Evolutionary conservation across 257 asterid genomes (phyloP).

Genomic region (Solanum chaucha): DNA sequence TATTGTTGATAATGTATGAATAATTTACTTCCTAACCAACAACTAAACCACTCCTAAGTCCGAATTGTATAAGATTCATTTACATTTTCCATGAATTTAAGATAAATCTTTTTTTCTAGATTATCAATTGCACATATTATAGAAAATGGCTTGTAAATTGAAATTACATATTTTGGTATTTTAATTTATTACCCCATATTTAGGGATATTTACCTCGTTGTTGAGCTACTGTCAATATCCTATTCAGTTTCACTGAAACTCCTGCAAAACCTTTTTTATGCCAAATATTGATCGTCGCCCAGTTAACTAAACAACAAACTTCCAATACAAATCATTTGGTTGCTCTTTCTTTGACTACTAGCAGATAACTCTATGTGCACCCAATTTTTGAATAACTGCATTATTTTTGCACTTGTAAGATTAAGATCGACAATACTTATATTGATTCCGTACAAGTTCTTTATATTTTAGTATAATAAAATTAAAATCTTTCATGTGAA

Average conservation of each 20-base stretch:
- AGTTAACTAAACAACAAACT: neutral
- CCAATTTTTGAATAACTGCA: neutral
- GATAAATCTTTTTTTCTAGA: neutral
- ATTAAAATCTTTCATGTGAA: neutral
- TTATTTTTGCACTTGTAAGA: neutral
- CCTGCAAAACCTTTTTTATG: neutral
- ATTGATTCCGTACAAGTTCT: neutral
- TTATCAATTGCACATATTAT: neutral
- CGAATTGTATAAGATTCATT: neutral
- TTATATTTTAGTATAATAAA: neutral
- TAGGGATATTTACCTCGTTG: neutral
- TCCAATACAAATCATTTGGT: neutral
- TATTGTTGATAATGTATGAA: too few relatives aligned
- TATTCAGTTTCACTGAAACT: neutral
- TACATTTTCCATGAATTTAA: neutral
- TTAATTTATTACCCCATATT: neutral
- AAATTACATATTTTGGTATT: too few relatives aligned
- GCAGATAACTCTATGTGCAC: neutral
- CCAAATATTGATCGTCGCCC: neutral
- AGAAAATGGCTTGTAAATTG: neutral
- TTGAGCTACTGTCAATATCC: neutral
- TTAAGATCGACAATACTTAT: neutral
- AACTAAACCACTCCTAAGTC: too few relatives aligned
- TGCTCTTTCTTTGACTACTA: neutral
- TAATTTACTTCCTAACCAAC: neutral